Percentiles rank a stretch among this genome's conserved stretches.
phyloP scores from a whole-genome alignment of 2,329 filamentous ascomycete genomes.

The Exophiala mesophila region DNA sequence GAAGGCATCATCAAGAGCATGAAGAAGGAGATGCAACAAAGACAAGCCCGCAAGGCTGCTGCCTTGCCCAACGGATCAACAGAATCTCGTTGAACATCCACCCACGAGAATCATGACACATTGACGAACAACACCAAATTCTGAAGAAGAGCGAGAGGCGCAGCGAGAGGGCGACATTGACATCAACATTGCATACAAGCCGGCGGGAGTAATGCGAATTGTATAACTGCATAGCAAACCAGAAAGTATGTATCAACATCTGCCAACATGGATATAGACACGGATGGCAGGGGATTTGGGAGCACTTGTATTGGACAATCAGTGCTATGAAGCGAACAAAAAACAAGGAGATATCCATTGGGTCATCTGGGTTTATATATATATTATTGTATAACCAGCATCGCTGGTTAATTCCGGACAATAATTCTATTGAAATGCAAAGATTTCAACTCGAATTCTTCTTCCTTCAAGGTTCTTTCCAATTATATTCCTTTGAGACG shows the following conservation, averaged over 20 bases:
- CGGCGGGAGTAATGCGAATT: conserved; percentile 3
- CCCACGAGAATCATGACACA: not conserved
- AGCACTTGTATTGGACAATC: conserved; percentile 4
- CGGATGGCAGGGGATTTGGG: conserved; percentile 3
- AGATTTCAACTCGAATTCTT: too few species aligned
- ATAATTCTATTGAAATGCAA: too few species aligned
- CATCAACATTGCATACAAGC: not conserved
- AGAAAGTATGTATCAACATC: conserved; percentile 8
- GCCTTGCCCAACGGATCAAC: not conserved
- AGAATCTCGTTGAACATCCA: conserved; percentile 4
- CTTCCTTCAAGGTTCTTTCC: too few species aligned
- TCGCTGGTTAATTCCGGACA: too few species aligned
- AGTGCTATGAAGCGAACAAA: conserved; percentile 2
- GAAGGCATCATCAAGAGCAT: conserved; percentile 56
- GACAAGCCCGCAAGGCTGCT: conserved; percentile 8
- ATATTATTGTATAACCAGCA: too few species aligned
- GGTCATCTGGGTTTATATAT: too few species aligned
- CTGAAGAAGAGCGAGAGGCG: conserved; percentile 2
- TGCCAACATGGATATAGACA: not conserved
- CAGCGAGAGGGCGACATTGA: not conserved
- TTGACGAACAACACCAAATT: conserved; percentile 6
- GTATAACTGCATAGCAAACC: conserved; percentile 2
- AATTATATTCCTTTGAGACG: too few species aligned
- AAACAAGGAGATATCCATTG: too few species aligned
- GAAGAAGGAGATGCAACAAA: conserved; percentile 37